Conservation (phyloP, 148 eudicot genomes). For the Cornus kousa region DNA sequence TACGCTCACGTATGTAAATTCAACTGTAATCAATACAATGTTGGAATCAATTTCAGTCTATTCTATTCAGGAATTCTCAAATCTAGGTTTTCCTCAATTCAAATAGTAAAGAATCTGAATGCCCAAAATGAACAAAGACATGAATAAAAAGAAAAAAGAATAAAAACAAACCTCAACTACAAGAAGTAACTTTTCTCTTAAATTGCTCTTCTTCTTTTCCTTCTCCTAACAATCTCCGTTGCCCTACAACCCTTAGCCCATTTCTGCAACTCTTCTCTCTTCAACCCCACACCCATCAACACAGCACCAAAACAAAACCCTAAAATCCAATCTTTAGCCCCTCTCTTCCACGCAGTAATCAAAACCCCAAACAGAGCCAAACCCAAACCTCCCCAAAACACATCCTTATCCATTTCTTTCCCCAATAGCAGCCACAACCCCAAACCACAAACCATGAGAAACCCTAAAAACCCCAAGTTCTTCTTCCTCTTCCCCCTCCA, state of each 20-base stretch:
- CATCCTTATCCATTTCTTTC: slow-evolving; percentile 26
- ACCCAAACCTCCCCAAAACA: slow-evolving; percentile 28
- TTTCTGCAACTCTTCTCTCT: slow-evolving; percentile 30
- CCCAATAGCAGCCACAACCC: slow-evolving; percentile 42
- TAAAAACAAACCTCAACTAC: not conserved
- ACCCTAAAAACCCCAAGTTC: slow-evolving; percentile 44
- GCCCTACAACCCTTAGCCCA: slow-evolving; percentile 30
- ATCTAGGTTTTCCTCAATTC: not conserved
- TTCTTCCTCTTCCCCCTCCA: slow-evolving; percentile 33
- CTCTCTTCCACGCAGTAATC: slow-evolving; percentile 37
- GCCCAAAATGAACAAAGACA: not conserved
- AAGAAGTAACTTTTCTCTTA: not conserved
- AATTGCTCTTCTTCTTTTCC: slow-evolving; percentile 29
- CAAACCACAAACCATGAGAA: slow-evolving; percentile 33
- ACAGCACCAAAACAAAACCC: slow-evolving; percentile 69
- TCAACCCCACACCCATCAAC: slow-evolving; percentile 51
- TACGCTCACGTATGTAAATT: not conserved
- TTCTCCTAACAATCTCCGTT: slow-evolving; percentile 13
- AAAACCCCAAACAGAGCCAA: slow-evolving; percentile 37
- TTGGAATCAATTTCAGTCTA: not conserved
- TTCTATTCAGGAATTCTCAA: not conserved
- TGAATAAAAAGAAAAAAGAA: slow-evolving; percentile 21
- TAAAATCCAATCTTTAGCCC: slow-evolving; percentile 48
- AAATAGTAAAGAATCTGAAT: not conserved
- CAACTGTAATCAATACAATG: not conserved